Percentiles rank a stretch among this genome's conserved stretches.
Evolutionary conservation across 805 yeast species (phyloP).

Genomic region (Ogataea paraovalis): DNA sequence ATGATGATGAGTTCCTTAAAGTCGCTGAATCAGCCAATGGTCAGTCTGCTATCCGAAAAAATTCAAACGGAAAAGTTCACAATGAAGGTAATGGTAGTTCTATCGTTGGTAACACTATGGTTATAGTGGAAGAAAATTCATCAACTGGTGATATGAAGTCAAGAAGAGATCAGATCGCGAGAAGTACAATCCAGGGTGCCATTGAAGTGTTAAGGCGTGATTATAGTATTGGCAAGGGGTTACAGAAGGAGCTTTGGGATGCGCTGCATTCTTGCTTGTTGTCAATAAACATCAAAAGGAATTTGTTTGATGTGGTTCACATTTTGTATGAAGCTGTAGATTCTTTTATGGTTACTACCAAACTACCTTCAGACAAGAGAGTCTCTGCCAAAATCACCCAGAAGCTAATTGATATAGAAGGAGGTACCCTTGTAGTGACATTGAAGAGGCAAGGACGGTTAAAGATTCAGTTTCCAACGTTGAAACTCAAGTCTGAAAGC

Average conservation of each 20-base stretch:
- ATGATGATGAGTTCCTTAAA: conserved; percentile 56
- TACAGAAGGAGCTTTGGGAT: conserved; percentile 63
- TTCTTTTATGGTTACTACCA: conserved; percentile 55
- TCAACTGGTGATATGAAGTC: conserved; percentile 39
- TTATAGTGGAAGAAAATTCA: conserved; percentile 55
- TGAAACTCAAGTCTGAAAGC: conserved; percentile 19
- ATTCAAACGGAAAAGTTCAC: not conserved
- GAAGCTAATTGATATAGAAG: conserved; percentile 12
- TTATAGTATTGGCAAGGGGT: conserved; percentile 50
- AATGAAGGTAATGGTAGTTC: not conserved
- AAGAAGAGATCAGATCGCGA: conserved; percentile 62
- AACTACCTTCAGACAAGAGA: conserved; percentile 64
- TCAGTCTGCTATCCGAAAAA: not conserved
- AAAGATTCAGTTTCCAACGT: conserved; percentile 44
- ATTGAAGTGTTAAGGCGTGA: conserved; percentile 61
- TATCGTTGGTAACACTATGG: conserved; percentile 32
- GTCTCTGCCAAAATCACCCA: conserved; percentile 51
- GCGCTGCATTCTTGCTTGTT: conserved; percentile 58
- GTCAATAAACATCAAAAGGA: conserved; percentile 55
- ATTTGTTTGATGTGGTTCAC: conserved; percentile 59
- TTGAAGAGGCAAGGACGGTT: conserved; percentile 59
- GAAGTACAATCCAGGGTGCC: conserved; percentile 62
- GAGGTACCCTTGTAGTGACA: conserved; percentile 42
- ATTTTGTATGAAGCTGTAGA: conserved; percentile 63
- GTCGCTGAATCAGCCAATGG: not conserved